Evolutionary conservation across 352 stramenopile species (phyloP), one percentile per base, ranked within the genome.

Genomic region (Pilasporangium apinafurcum): DNA sequence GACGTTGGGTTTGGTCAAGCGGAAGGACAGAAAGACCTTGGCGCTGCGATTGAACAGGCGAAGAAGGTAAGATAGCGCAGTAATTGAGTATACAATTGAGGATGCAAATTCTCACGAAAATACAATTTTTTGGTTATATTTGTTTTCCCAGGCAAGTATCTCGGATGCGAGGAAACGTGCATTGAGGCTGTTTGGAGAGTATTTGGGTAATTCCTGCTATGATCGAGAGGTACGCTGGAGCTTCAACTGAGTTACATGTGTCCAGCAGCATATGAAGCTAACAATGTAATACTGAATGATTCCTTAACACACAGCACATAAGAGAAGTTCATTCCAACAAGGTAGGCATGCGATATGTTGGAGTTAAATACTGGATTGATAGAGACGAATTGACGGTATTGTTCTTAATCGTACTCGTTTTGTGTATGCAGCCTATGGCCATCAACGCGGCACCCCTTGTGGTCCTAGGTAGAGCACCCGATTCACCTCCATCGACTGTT

Each of bases 151-250:
- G 64, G 72, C 82, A 21, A 92, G 79, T 44, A 86, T 94, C 24
- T 94, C 82, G 5, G 82, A 94, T 54, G 82, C 75, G 1, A 59
- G 82, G 14, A 94, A 94, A 51, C 64, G 82, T 28, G 75, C 79
- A 6, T 48, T 94, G 25, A 67, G 82, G 6, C 51, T 94, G 3
- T 94, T 94, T 64, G 82, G 82, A 26, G 82, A 94, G 51, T 91
- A 88, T 38, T 39, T 94, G 7, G 82, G 82, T 10, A 94, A 94
- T 36, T 94, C 82, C 16, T 92, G 79, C 60, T 94, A 94, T 37
- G 82, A 94, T 34, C 68, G 69, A n/a, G 78, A 93, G 53, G 58
- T 68, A 38, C 10, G 35, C 14, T 36, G 20, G n/a, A 31, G 27
- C 8, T 14, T 5, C 20, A 9, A 28, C 12, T 22, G 2, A 26